A percentile compares a stretch with the other conserved stretches of the same genome.
phyloP scores from a whole-genome alignment of 805 yeast species.

The Suhomyces prunicola region DNA sequence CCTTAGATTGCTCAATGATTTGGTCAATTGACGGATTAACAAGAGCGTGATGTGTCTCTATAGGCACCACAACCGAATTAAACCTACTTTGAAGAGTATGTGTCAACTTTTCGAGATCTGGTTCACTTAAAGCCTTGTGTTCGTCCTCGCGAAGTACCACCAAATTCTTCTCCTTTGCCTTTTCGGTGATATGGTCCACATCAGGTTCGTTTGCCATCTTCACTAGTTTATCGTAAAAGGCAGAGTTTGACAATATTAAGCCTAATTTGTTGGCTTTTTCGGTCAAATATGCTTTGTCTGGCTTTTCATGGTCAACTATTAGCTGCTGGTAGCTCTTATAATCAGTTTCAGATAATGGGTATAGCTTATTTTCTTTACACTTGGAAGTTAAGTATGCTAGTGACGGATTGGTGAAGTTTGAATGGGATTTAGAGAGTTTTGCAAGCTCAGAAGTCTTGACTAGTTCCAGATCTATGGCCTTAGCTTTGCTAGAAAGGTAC shows the following conservation, averaged over 20 bases:
- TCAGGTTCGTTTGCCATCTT: conserved; percentile 23
- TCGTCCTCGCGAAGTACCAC: conserved; percentile 7
- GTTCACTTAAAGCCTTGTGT: conserved; percentile 7
- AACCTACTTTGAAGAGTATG: conserved; percentile 10
- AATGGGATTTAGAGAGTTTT: conserved; percentile 12
- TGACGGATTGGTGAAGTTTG: conserved; percentile 21
- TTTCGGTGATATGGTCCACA: conserved; percentile 18
- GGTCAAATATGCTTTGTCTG: conserved; percentile 30
- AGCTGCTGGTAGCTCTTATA: conserved; percentile 13
- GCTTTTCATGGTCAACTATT: conserved; percentile 29
- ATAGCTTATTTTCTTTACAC: conserved; percentile 15
- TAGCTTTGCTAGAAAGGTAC: conserved; percentile 15
- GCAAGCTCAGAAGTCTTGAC: conserved; percentile 13
- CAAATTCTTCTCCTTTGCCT: conserved; percentile 16
- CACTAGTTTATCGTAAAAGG: conserved; percentile 29
- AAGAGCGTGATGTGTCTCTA: conserved; percentile 2
- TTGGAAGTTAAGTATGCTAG: conserved; percentile 21
- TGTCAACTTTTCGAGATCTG: conserved; percentile 15
- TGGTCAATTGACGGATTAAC: conserved; percentile 25
- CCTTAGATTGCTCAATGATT: conserved; percentile 30
- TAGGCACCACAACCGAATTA: conserved; percentile 10
- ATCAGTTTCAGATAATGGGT: conserved; percentile 8
- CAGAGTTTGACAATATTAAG: conserved; percentile 26
- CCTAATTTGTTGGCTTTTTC: conserved; percentile 36
- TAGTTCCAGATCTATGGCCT: conserved; percentile 10